Evolutionary conservation across 225 moss, liverwort and hornwort species (phyloP).

Genomic region (Polytrichum formosum): DNA sequence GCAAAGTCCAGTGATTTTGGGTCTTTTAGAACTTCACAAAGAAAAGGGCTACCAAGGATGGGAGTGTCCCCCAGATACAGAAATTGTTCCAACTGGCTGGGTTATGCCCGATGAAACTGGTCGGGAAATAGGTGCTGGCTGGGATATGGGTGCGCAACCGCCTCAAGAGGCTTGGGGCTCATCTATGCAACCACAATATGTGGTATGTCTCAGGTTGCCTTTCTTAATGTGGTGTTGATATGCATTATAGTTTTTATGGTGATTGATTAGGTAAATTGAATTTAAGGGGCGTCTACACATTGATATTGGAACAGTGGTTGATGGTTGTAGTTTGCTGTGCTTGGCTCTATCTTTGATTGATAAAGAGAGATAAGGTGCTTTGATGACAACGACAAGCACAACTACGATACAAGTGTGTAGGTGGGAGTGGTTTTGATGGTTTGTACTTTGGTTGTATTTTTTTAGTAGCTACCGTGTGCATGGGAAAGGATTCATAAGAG

Average conservation of each 20-base stretch:
- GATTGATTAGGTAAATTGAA: not conserved
- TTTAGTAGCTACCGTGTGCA: too few species aligned
- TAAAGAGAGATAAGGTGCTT: not conserved
- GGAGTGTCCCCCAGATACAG: not conserved
- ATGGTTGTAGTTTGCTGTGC: not conserved
- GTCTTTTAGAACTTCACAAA: constrained; percentile 8
- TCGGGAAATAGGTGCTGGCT: not conserved
- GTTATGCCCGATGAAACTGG: constrained; percentile 4
- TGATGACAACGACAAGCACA: too few species aligned
- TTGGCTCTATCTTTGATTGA: not conserved
- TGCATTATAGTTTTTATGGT: not conserved
- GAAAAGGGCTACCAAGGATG: constrained; percentile 9
- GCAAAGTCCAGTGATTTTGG: constrained; percentile 5
- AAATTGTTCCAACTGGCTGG: constrained; percentile 9
- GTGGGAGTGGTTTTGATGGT: too few species aligned
- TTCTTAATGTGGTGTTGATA: not conserved
- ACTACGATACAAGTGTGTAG: too few species aligned
- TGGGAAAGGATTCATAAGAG: too few species aligned
- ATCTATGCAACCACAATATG: not conserved
- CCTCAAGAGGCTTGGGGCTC: not conserved
- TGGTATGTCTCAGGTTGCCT: not conserved
- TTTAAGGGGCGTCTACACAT: not conserved
- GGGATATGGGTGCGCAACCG: not conserved
- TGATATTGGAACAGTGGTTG: too few species aligned
- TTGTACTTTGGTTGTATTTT: too few species aligned